A percentile compares a stretch with the other conserved stretches of the same genome.
phyloP scores from a whole-genome alignment of 2,329 filamentous ascomycete species.

The Cytospora leucostoma region DNA sequence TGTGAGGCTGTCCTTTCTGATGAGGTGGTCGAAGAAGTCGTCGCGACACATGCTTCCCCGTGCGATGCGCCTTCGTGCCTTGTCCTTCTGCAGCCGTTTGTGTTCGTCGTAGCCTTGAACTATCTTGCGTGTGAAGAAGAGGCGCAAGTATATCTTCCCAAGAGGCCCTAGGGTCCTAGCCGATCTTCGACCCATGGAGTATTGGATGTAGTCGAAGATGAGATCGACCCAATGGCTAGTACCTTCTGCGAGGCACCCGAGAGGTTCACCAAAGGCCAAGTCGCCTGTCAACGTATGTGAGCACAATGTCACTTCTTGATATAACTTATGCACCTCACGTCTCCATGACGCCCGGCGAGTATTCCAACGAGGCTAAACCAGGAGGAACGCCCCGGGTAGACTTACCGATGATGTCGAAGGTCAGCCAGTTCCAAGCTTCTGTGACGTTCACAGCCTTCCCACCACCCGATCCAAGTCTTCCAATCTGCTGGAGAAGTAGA shows the following conservation, averaged over 20 bases:
- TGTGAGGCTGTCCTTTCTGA: slow-evolving; percentile 20
- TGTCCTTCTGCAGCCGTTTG: slow-evolving; percentile 30
- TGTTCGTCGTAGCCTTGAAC: slow-evolving; percentile 25
- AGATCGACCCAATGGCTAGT: slow-evolving; percentile 34
- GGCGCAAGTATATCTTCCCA: slow-evolving; percentile 1
- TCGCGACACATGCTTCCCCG: slow-evolving; percentile 22
- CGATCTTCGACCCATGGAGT: slow-evolving; percentile 30
- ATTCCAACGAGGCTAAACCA: slow-evolving; percentile 43
- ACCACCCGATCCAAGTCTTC: not conserved
- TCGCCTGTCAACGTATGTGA: slow-evolving; percentile 34
- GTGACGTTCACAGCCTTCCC: not conserved
- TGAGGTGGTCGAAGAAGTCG: slow-evolving; percentile 30
- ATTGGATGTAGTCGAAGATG: slow-evolving; percentile 31
- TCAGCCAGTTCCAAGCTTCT: slow-evolving; percentile 1
- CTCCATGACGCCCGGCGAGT: slow-evolving; percentile 25
- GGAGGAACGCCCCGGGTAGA: slow-evolving; percentile 9
- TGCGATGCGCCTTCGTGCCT: slow-evolving; percentile 30
- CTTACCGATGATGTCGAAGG: slow-evolving; percentile 4
- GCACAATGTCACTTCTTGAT: not conserved
- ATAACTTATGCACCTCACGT: slow-evolving; percentile 1
- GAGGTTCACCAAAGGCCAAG: slow-evolving; percentile 47
- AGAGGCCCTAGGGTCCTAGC: slow-evolving; percentile 22
- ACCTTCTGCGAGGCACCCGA: slow-evolving; percentile 36
- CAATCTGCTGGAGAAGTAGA: slow-evolving; percentile 28
- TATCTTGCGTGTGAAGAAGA: slow-evolving; percentile 20